A percentile compares a stretch with the other conserved stretches of the same genome.
Conservation (phyloP, 495 filamentous ascomycete genomes). For the Hypoxylon cercidicola region DNA sequence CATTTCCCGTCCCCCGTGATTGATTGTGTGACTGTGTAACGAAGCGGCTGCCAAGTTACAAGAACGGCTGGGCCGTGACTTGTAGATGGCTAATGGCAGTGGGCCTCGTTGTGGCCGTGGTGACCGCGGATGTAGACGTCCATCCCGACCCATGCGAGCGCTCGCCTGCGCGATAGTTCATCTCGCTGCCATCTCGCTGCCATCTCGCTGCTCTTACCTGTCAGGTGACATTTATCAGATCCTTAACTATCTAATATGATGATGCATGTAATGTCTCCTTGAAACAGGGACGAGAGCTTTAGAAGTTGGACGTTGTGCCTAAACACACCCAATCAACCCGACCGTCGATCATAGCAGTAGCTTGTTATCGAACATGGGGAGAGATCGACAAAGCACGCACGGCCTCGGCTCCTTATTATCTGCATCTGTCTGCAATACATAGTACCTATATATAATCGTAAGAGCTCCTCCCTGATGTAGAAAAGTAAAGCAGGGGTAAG, state of each 20-base stretch:
- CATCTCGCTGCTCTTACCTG: slow-evolving; percentile 41
- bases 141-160: slow-evolving; percentile 45
- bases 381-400: slow-evolving; percentile 10
- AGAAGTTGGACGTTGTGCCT: slow-evolving; percentile 31
- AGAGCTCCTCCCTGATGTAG: neutral
- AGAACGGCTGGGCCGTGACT: slow-evolving; percentile 27
- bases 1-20: slow-evolving; percentile 21
- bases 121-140: slow-evolving; percentile 43
- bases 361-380: slow-evolving; percentile 19
- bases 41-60: slow-evolving; percentile 33
- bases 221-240: slow-evolving; percentile 46
- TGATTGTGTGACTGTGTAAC: slow-evolving; percentile 42
- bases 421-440: neutral
- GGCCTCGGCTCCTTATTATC: neutral
- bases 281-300: slow-evolving; percentile 34
- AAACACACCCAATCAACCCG: slow-evolving; percentile 37
- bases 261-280: slow-evolving; percentile 39
- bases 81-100: slow-evolving; percentile 20
- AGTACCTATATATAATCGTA: neutral
- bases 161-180: slow-evolving; percentile 20
- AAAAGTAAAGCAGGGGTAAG: neutral
- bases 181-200: too few species aligned
- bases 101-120: slow-evolving; percentile 18
- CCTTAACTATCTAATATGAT: slow-evolving; percentile 36
- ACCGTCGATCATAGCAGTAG: slow-evolving; percentile 39